These are phyloP conservation scores for Carex myosuroides DNA, from an alignment of 176 grass and related monocot genomes.

Conservation along the genomic window DNA sequence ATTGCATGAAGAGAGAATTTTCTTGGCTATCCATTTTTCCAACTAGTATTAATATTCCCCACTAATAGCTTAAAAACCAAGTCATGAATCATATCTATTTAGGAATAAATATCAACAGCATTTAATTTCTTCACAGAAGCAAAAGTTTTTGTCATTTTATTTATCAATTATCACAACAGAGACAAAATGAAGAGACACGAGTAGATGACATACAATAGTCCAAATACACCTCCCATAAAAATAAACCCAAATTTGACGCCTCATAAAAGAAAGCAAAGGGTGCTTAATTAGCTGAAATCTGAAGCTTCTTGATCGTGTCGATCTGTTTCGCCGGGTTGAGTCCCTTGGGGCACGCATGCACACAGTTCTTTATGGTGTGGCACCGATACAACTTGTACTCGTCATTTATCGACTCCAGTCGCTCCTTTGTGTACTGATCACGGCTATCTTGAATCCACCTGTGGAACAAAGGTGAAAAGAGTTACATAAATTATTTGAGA, in stretches of 20 bases:
- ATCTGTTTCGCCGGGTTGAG: constrained; percentile 88
- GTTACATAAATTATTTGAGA: neutral
- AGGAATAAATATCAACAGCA: constrained; percentile 12
- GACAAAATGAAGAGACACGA: constrained; percentile 12
- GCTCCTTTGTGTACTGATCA: constrained; percentile 91
- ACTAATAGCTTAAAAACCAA: neutral
- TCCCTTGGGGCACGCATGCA: constrained; percentile 88
- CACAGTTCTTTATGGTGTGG: constrained; percentile 94
- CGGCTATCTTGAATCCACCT: constrained; percentile 99
- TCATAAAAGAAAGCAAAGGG: neutral
- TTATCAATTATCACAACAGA: constrained; percentile 12
- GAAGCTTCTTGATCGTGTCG: constrained; percentile 85
- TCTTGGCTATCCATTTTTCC: no score
- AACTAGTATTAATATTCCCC: no score
- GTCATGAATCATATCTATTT: neutral
- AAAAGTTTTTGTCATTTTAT: constrained; percentile 7
- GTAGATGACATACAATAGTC: neutral
- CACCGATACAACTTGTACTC: constrained; percentile 98
- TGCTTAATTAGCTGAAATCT: constrained; percentile 31
- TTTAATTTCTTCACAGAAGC: neutral
- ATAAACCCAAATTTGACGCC: neutral
- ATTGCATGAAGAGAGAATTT: no score
- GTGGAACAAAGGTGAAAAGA: neutral
- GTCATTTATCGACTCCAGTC: constrained; percentile 75
- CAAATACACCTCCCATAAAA: constrained; percentile 3